Base-by-base conservation (phyloP, 2,329 filamentous ascomycete genomes). In the Penicillium sp. region DNA sequence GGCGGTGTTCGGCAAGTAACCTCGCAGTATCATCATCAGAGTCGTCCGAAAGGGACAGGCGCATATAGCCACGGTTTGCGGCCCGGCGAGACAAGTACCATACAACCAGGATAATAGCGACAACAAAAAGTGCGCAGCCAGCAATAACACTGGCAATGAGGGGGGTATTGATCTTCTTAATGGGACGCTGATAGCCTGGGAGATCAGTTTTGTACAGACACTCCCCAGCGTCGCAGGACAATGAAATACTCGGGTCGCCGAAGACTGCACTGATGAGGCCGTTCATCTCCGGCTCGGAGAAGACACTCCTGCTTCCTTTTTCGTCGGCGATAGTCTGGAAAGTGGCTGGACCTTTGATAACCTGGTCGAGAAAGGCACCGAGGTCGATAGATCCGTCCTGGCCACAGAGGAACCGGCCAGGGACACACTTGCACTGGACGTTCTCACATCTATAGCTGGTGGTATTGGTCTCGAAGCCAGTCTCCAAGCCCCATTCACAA, bases 141-240 rank as follows among this genome's bases (percentile, higher is more conserved):
- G 92, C 93, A 68, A 99, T 98, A 47, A 97, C 90, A 14, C 90
- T 89, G 11, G 96, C 93, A 65, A 99, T 99, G 49, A 99, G 82
- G 3, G 93, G 95, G 0, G 93, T 98, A 74, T 99, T 99, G 77
- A 99, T 98, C 71, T 89, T 88, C 78, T 97, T 96, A 58, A 97
- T 84, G 0, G 93, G 92, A 21, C 89, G 84, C 64, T 89, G 83
- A 70, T 96, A 99, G 19, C 96, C 95, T 16, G 95, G 95, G 7
- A 98, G 88, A 68, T 98, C 90, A 6, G 93, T 96, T 71, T 90
- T 86, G 75, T 97, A 93, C 33, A 99, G 79, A 79, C 95, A 99
- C 78, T 99, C 95, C 58, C 95, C 95, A 24, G 93, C 85, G 59
- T 87, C 81, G 69, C 95, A 99, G 26, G 86, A 82, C 45, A 99